Evolutionary conservation across 2,329 filamentous ascomycete species (phyloP), one percentile per base, ranked within the genome.

Genomic region (Nannizziopsis arthrosporioides): DNA sequence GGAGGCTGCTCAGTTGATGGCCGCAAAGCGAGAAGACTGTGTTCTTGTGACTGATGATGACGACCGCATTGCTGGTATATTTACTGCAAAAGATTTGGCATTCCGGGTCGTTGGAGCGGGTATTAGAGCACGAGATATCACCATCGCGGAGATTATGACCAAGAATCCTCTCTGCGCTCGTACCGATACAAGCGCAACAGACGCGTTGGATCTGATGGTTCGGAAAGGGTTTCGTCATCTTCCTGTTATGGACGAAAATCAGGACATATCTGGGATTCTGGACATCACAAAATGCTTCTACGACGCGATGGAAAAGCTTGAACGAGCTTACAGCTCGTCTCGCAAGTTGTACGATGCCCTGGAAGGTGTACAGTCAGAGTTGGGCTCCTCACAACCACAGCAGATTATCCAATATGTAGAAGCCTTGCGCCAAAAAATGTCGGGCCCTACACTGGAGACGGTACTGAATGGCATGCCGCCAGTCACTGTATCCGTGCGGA

Each of bases 241-340:
- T 62, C 92, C 92, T 2, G 92, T 98, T 56, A 98, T 98, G 92
- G 92, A 98, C 68, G 92, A 98, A 73, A 96, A 98, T 67, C 92
- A 98, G 69, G 90, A 98, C 63, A 98, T 98, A 54, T 94, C 89
- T 6, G 92, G 92, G 73, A 89, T 98, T 56, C 73, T 98, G 47
- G 92, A 98, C 68, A 98, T 98, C 59, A 98, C 92, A 49, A 98
- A 96, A 70, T 98, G 92, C 70, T 98, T 98, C 69, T 98, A 98
- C 69, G 92, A 98, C 69, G 92, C 92, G 38, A 98, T 98, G 92
- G 92, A 98, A 74, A 98, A 98, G 74, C 73, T 98, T 52, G 92
- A 98, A 73, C 84, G 92, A 44, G 92, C 92, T 44, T 98, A 98
- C 67, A 88, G 87, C 55, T 96, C 92, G 12, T 98, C 92, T n/a